Evolutionary conservation across 2,329 filamentous ascomycete genomes (phyloP).

Genomic region (Beauveria brongniartii): DNA sequence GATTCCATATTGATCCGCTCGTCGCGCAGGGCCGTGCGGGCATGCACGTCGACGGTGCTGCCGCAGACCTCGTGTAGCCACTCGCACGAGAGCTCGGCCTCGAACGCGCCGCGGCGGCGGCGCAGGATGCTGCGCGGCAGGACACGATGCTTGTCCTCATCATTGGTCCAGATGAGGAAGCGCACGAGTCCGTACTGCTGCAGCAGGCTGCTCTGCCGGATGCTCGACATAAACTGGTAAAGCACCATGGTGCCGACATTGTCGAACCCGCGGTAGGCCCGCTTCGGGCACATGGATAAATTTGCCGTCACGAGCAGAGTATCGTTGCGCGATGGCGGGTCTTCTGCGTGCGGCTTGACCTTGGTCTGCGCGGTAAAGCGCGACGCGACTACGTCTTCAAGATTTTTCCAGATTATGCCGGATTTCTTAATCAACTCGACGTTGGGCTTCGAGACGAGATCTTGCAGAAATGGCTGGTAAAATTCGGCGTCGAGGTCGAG

Average conservation of each 20-base stretch:
- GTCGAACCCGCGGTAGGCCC: conserved; percentile 41
- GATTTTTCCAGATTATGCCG: conserved; percentile 52
- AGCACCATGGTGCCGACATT: conserved; percentile 51
- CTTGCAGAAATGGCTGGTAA: conserved; percentile 54
- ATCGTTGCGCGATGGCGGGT: conserved; percentile 51
- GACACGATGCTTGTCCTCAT: conserved; percentile 48
- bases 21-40: conserved; percentile 33
- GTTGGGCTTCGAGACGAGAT: conserved; percentile 42
- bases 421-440: conserved; percentile 45
- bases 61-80: conserved; percentile 51
- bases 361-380: conserved; percentile 47
- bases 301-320: conserved; percentile 68
- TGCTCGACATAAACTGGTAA: conserved; percentile 52
- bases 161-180: conserved; percentile 64
- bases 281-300: conserved; percentile 46
- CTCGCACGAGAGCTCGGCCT: conserved; percentile 53
- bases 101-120: conserved; percentile 49
- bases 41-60: conserved; percentile 23
- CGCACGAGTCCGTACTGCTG: conserved; percentile 73
- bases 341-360: conserved; percentile 25
- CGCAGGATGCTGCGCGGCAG: conserved; percentile 51
- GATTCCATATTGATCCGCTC: conserved; percentile 40
- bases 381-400: conserved; percentile 42
- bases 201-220: conserved; percentile 52
- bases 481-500: conserved; percentile 60